Conservation (phyloP, 2,329 filamentous ascomycete species). For the Aspergillus pseudoglaucus region DNA sequence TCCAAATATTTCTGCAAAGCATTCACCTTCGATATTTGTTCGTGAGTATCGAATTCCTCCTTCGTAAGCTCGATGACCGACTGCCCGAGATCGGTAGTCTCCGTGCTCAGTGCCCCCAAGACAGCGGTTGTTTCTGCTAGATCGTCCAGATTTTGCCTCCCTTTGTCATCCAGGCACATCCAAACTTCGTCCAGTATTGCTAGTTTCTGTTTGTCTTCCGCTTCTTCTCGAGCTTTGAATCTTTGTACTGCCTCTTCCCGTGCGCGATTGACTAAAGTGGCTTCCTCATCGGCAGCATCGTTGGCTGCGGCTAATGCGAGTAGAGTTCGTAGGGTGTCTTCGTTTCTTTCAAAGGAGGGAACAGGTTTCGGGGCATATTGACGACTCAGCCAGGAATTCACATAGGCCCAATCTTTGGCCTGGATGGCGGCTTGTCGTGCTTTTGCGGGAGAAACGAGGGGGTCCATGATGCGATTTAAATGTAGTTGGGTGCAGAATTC, state of each 20-base stretch:
- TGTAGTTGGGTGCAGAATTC: too few relatives aligned
- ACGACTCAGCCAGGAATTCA: slow-evolving; percentile 73
- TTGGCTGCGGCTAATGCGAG: slow-evolving; percentile 69
- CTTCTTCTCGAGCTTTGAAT: slow-evolving; percentile 25
- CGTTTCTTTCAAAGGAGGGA: slow-evolving; percentile 78
- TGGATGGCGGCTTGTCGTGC: slow-evolving; percentile 70
- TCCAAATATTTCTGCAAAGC: slow-evolving; percentile 53
- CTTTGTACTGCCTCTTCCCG: slow-evolving; percentile 29
- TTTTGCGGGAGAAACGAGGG: slow-evolving; percentile 56
- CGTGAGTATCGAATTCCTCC: slow-evolving; percentile 45
- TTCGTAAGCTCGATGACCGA: slow-evolving; percentile 53
- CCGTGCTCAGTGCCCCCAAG: slow-evolving; percentile 46
- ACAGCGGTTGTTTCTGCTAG: slow-evolving; percentile 49
- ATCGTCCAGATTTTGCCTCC: slow-evolving; percentile 50
- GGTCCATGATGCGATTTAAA: slow-evolving; percentile 19
- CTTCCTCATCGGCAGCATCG: slow-evolving; percentile 55
- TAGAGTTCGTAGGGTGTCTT: slow-evolving; percentile 70
- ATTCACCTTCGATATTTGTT: slow-evolving; percentile 52
- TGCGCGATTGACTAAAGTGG: slow-evolving; percentile 28
- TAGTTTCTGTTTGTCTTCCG: slow-evolving; percentile 24
- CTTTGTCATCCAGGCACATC: slow-evolving; percentile 48
- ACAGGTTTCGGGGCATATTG: slow-evolving; percentile 59
- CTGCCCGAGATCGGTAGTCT: slow-evolving; percentile 45
- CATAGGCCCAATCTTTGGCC: slow-evolving; percentile 84
- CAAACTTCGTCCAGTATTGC: slow-evolving; percentile 51